Percentiles rank a stretch among this genome's conserved stretches.
Conservation (phyloP, 1,284 basidiomycete species). For the Xerocomus nothofagi region DNA sequence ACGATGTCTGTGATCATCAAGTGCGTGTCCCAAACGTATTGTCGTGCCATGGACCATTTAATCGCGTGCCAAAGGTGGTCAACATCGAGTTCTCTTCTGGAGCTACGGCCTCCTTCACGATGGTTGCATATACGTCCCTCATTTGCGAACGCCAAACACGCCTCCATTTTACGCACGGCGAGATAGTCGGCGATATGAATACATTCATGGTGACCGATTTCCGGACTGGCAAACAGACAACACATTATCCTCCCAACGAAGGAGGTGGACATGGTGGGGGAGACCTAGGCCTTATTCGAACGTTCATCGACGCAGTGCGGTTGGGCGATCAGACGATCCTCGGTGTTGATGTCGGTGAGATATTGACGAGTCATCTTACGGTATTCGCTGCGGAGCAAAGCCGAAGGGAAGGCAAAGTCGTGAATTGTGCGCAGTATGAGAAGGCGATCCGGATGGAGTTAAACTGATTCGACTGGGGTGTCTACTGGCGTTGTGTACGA, state of each 20-base stretch:
- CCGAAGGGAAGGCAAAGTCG: conserved; percentile 61
- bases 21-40: conserved; percentile 19
- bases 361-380: conserved; percentile 75
- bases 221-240: conserved; percentile 50
- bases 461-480: conserved; percentile 24
- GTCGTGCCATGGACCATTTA: neutral
- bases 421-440: conserved; percentile 66
- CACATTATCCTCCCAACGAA: conserved; percentile 53
- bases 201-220: conserved; percentile 80
- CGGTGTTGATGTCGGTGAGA: conserved; percentile 66
- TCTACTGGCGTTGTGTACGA: neutral
- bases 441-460: conserved; percentile 43
- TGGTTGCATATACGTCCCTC: conserved; percentile 72
- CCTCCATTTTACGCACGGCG: conserved; percentile 79
- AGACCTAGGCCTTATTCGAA: conserved; percentile 66
- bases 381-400: conserved; percentile 85
- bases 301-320: conserved; percentile 74
- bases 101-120: conserved; percentile 77
- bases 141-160: conserved; percentile 77
- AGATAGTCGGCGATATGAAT: conserved; percentile 80
- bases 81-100: conserved; percentile 81
- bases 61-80: conserved; percentile 51
- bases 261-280: conserved; percentile 81
- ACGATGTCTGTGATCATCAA: conserved; percentile 82
- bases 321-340: conserved; percentile 60